These are phyloP conservation scores for Multifurca ochricompacta DNA, from an alignment of 768 basidiomycete genomes.

Conservation along the genomic window DNA sequence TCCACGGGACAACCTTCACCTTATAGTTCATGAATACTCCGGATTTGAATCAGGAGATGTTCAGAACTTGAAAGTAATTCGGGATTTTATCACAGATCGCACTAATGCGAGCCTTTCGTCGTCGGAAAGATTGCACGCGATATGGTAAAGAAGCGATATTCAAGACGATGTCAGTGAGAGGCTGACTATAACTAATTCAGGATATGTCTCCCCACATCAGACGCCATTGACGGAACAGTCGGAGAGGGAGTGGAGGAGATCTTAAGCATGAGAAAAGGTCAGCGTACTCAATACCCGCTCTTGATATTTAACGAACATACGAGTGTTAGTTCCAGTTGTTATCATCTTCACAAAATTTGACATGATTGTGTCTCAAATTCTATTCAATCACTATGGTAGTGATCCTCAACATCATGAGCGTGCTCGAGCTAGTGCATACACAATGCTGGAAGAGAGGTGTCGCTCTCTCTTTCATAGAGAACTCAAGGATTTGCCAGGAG, in stretches of 20 bases:
- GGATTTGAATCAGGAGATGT: neutral
- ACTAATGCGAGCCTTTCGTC: neutral
- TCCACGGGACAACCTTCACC: neutral
- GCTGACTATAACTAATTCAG: neutral
- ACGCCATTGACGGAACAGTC: neutral
- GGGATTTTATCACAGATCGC: neutral
- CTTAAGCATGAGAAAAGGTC: neutral
- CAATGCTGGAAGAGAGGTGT: neutral
- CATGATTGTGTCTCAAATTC: neutral
- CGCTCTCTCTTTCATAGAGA: neutral
- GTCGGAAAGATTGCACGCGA: neutral
- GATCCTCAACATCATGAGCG: neutral
- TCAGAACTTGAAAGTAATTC: neutral
- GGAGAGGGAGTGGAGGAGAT: neutral
- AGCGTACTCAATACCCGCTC: neutral
- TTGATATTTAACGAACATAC: neutral
- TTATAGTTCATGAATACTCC: conserved; percentile 1
- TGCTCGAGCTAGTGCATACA: neutral
- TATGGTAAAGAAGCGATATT: neutral
- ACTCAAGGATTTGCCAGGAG: neutral
- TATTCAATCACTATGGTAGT: neutral
- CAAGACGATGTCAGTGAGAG: neutral
- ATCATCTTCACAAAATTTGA: conserved; percentile 5
- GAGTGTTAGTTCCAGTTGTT: neutral
- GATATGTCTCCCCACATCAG: conserved; percentile 1